These are phyloP conservation scores for Cudoniella acicularis DNA, from an alignment of 495 filamentous ascomycete genomes.

Conservation along the genomic window DNA sequence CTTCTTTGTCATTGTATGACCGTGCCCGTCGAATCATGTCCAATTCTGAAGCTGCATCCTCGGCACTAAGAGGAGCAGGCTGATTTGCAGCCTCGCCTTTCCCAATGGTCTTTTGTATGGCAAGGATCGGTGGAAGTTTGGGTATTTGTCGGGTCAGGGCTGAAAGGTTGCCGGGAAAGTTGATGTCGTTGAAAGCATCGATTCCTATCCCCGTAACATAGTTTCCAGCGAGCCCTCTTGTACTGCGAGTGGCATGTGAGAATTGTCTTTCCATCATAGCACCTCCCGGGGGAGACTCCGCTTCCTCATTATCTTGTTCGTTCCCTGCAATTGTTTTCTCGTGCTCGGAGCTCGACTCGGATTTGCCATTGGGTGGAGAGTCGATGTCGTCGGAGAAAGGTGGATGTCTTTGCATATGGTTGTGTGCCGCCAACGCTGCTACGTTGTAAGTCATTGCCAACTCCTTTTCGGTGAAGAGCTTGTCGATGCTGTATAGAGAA, in stretches of 20 bases:
- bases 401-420: conserved; percentile 45
- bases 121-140: conserved; percentile 59
- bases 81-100: conserved; percentile 38
- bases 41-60: conserved; percentile 58
- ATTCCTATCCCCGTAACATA: conserved; percentile 55
- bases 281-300: conserved; percentile 45
- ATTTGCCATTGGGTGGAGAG: conserved; percentile 33
- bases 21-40: conserved; percentile 49
- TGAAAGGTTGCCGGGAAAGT: conserved; percentile 53
- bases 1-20: conserved; percentile 38
- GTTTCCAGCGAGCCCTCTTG: conserved; percentile 49
- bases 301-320: conserved; percentile 32
- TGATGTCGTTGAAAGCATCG: conserved; percentile 61
- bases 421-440: conserved; percentile 62
- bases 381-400: conserved; percentile 44
- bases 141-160: conserved; percentile 40
- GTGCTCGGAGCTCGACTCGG: conserved; percentile 37
- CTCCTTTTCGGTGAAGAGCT: conserved; percentile 93
- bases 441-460: conserved; percentile 69
- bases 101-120: conserved; percentile 36
- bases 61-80: conserved; percentile 42
- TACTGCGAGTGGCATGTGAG: conserved; percentile 72
- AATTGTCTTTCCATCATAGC: conserved; percentile 68
- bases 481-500: conserved; percentile 74
- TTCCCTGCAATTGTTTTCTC: conserved; percentile 50